Base-by-base conservation (phyloP, 805 yeast species). In the Diddensiella caesifluorescens region DNA sequence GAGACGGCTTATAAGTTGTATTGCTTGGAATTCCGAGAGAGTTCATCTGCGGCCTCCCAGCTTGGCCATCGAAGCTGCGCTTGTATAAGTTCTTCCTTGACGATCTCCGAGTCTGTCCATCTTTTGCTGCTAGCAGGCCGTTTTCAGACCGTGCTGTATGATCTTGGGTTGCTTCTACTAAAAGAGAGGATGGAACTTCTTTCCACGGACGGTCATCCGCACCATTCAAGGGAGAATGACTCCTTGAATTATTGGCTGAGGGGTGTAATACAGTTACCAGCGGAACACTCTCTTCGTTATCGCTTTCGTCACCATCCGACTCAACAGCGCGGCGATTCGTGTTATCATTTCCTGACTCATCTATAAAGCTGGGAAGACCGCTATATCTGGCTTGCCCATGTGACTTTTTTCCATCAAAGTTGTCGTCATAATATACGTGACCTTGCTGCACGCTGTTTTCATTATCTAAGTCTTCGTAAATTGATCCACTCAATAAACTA, bases 281-380 rank as follows among this genome's bases (percentile, higher is more conserved):
- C 22, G 18, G 15, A n/a, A n/a, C 35, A 15, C 18, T n/a, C n/a
- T n/a, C 35, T 32, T 32, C 35, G 7, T 10, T 7, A 22, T 34
- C 38, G 23, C 38, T 34, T 22, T 34, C 38, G n/a, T 34, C 38
- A 5, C 19, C 35, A 21, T 34, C 38, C 12, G 38, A 34, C n/a
- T 27, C 38, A 10, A 29, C 32, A 29, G 38, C 38, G 12, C 21
- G 9, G 6, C 12, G 4, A 5, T 13, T 20, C 7, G 28, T 9
- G 9, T 19, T 21, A 32, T 32, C 5, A 9, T 15, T n/a, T 7
- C 22, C 13, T 10, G 10, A 21, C 7, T 10, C 6, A 13, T 7
- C 19, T 7, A 13, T 7, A 4, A 13, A 10, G 10, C n/a, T 15
- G 6, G 13, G 7, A 6, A 5, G 16, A 4, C n/a, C 19, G 6